Evolutionary conservation across 2,329 filamentous ascomycete species (phyloP), one percentile per base, ranked within the genome.

Genomic region (Endothia cerciana): DNA sequence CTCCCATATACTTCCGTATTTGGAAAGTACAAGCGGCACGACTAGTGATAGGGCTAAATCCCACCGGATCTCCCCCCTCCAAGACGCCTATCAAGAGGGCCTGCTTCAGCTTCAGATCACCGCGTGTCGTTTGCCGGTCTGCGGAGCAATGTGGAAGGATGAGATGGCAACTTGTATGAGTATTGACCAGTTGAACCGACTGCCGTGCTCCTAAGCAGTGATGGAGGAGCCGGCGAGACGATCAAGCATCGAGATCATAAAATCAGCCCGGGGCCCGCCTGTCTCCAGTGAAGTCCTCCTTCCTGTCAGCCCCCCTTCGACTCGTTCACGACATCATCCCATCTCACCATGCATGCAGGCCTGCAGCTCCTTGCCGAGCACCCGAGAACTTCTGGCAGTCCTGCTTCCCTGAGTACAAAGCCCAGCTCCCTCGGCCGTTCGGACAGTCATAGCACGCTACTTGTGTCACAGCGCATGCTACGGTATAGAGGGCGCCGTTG

Each of bases 1-100:
- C 22, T 47, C 49, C 25, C 17, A 15, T 51, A 30, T 25, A 25
- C 41, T 22, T 13, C 65, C 58, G 36, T 8, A 47, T 65, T 19
- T 13, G 62, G 65, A 40, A 67, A 65, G 65, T 67, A 65, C 57
- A 67, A 38, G 65, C 65, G 62, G 38, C 15, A n/a, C 19, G 15
- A 17, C 38, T 43, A 45, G 28, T 49, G 51, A 30, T 36, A 13
- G 51, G 19, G 19, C 51, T 36, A 55, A 55, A 33, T 7, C 47
- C 28, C 13, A 28, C 11, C 25, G 51, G 30, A 36, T 36, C 51
- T 30, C 17, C 36, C 17, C 36, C 28, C 13, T 55, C 15, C 49
- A 55, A 8, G 25, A 53, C 33, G 49, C 49, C 49, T 49, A 49
- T 47, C 7, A 22, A 47, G n/a, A 47, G 43, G 43, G 43, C 43